These are phyloP conservation scores for Yarrowia sp. DNA, from an alignment of 805 yeast genomes.

Conservation along the genomic window DNA sequence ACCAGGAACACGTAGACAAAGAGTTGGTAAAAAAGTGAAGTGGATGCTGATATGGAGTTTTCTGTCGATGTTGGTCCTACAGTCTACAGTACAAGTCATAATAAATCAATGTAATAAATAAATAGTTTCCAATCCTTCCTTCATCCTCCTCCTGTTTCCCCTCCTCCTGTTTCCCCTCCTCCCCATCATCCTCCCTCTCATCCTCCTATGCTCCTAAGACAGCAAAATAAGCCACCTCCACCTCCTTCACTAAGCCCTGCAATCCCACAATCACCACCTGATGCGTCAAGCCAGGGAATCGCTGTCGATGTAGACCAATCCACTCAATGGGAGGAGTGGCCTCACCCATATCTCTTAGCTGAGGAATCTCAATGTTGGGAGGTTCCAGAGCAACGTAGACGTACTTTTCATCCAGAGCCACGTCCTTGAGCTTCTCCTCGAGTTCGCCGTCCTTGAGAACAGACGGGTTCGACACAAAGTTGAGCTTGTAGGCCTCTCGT, in stretches of 20 bases:
- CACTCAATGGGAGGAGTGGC: slow-evolving; percentile 99
- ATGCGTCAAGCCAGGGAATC: slow-evolving; percentile 86
- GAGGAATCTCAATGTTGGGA: slow-evolving; percentile 88
- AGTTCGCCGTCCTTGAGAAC: slow-evolving; percentile 44
- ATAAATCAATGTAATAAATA: slow-evolving; percentile 10
- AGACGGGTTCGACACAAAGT: slow-evolving; percentile 50
- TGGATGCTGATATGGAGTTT: no score
- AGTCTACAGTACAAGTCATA: neutral
- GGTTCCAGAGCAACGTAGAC: slow-evolving; percentile 70
- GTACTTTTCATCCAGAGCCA: slow-evolving; percentile 50
- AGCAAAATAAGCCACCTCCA: slow-evolving; percentile 45
- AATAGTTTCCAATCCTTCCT: neutral
- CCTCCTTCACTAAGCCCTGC: slow-evolving; percentile 75
- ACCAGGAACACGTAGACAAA: neutral
- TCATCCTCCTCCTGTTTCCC: neutral
- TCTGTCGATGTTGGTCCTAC: no score
- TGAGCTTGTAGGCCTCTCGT: slow-evolving; percentile 51
- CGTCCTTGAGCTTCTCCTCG: slow-evolving; percentile 54
- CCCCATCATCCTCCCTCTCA: neutral
- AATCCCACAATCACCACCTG: slow-evolving; percentile 75
- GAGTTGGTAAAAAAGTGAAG: no score
- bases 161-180: neutral
- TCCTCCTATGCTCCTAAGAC: slow-evolving; percentile 11
- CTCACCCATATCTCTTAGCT: slow-evolving; percentile 86
- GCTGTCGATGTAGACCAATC: slow-evolving; percentile 91